These are phyloP conservation scores for Penicillium sp. DNA, from an alignment of 2,329 filamentous ascomycete species.

Conservation along the genomic window DNA sequence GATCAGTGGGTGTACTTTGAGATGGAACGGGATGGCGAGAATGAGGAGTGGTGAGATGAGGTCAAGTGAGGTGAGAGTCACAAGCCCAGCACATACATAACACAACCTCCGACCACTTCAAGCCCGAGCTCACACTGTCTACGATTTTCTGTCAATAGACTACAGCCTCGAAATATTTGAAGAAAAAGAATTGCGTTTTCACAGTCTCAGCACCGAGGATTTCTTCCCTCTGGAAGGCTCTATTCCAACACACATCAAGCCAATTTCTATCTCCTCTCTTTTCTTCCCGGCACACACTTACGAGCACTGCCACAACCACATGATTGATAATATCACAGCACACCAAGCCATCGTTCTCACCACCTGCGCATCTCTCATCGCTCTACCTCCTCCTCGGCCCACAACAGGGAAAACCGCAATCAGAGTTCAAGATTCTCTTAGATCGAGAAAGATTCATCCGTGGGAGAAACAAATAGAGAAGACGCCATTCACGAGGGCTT, in stretches of 20 bases:
- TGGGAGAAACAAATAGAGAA: conserved; percentile 37
- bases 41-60: neutral
- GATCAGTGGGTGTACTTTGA: neutral
- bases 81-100: neutral
- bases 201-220: conserved; percentile 28
- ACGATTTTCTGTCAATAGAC: neutral
- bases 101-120: neutral
- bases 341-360: conserved; percentile 18
- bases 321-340: neutral
- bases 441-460: conserved; percentile 37
- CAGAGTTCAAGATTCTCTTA: conserved; percentile 29
- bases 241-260: conserved; percentile 23
- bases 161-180: neutral
- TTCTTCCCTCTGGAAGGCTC: conserved; percentile 21
- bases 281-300: conserved; percentile 25
- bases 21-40: neutral
- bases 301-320: neutral
- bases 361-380: conserved; percentile 27
- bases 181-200: conserved; percentile 26
- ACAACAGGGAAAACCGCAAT: conserved; percentile 26
- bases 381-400: conserved; percentile 37
- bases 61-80: neutral
- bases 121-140: neutral
- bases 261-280: conserved; percentile 2
- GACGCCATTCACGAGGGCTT: conserved; percentile 45